Base-by-base conservation (phyloP, 2,329 filamentous ascomycete species). In the Hortaea werneckii region DNA sequence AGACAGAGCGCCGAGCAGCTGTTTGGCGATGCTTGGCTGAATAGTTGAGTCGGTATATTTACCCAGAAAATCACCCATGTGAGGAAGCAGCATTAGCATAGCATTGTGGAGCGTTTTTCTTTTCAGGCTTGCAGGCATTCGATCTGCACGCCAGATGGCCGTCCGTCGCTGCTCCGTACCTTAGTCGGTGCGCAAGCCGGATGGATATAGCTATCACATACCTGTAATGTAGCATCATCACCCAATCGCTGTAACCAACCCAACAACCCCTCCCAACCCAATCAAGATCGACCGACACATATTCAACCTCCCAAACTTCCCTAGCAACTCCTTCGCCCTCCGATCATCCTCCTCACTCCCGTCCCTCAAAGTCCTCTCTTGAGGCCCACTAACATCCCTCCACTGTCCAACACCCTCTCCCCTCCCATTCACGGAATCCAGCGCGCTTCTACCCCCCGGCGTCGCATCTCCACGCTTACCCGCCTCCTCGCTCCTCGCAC, bases 301-400 rank as follows among this genome's bases (percentile, higher is more conserved):
- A 50, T 61, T 61, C 42, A 58, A 48, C 45, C 41, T 47, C 4
- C 47, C 53, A 42, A 56, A 66, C 28, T 54, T 54, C 5, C 45
- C 60, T 46, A 67, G 59, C 34, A 63, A 60, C 12, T 58, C 59
- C 56, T 65, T 63, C 57, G 67, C 67, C 11, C 59, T 54, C 42
- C 59, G 52, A 41, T 67, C 59, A 8, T 67, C 66, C 42, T 67
- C 65, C 46, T 66, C 52, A 1, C 60, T 56, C 6, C 61, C 62
- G 12, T 61, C 61, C 42, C 64, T 58, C 11, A 47, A 61, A 6
- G 58, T 64, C 45, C 60, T 54, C 12, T 56, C 56, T 37, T 61
- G 50, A 35, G 56, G 55, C 10, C 44, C 50, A 42, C 52, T 59
- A 32, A 57, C 10, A 47, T 61, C 57, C 3, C 34, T 50, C 11